Percentiles rank a stretch among this genome's conserved stretches.
Evolutionary conservation across 495 filamentous ascomycete species (phyloP).

Genomic region (Hyaloscypha finlandica): DNA sequence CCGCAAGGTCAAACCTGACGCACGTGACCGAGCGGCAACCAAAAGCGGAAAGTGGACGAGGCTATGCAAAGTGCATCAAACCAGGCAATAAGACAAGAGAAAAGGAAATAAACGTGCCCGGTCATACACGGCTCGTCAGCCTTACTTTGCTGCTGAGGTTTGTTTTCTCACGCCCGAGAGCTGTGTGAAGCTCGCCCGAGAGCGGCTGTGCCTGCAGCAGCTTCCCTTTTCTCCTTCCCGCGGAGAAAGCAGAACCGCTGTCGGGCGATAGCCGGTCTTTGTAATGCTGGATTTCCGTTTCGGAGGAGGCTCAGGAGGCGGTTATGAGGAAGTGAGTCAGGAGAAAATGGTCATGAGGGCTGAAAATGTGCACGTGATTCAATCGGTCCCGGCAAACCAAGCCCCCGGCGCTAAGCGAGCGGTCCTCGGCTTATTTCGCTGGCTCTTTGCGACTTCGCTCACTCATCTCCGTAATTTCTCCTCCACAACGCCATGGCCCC

Average conservation of each 20-base stretch:
- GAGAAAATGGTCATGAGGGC: not conserved
- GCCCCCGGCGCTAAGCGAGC: not conserved
- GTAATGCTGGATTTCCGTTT: no score
- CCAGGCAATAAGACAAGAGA: not conserved
- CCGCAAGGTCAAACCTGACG: no score
- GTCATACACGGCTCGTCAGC: slow-evolving; percentile 10
- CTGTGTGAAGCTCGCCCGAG: not conserved
- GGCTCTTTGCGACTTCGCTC: not conserved
- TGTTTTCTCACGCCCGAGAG: not conserved
- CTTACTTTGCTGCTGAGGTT: not conserved
- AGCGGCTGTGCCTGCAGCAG: not conserved
- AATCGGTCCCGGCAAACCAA: not conserved
- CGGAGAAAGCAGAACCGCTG: not conserved
- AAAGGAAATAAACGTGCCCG: not conserved
- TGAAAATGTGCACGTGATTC: not conserved
- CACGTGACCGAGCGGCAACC: no score
- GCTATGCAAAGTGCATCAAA: not conserved
- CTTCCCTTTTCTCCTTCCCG: not conserved
- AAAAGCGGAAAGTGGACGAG: not conserved
- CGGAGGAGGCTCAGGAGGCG: not conserved
- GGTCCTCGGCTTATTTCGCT: not conserved
- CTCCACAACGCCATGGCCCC: not conserved
- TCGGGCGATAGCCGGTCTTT: not conserved
- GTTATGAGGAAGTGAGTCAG: not conserved
- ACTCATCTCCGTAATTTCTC: not conserved